Base-by-base conservation (phyloP, 345 rosid genomes). In the Citrus australasica region DNA sequence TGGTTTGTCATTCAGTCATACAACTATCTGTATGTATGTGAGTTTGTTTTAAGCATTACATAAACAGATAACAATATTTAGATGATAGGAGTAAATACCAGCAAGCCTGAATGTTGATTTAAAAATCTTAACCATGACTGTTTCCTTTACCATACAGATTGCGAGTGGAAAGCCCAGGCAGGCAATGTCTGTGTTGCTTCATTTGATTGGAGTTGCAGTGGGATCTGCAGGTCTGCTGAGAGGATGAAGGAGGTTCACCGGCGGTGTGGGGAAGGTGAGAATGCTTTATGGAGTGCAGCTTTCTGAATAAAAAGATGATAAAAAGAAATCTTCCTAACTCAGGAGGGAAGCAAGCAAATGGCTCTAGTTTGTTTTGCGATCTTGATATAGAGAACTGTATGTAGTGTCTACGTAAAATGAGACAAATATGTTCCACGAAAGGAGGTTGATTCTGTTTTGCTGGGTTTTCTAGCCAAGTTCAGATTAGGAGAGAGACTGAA, bases 121-220 rank as follows among this genome's bases (percentile, higher is more conserved):
- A 16, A 51, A 77, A 59, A 24, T 63, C 27, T 61, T 11, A 25
- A 42, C 51, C 25, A 71, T 14, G 25, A 59, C 59, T 76, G n/a
- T 62, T 69, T 65, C 40, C 76, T 73, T 60, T 11, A 46, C 51
- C 51, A 48, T 69, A 35, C 88, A 95, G 98, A 95, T 81, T 93
- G 98, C 19, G 97, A 95, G 86, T 95, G 98, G 98, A 95, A 92
- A 79, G 98, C 95, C 28, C 98, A 93, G 80, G 98, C 98, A 0
- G 97, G 98, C 77, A 95, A 93, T 77, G 59, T 86, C 65, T 95
- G 98, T 27, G 93, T 91, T 80, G 98, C 99, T 79, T 93, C 96
- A 32, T 95, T 92, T 48, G 97, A 93, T 61, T 95, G 98, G 98
- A 89, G 83, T 78, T 95, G 97, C 85, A 91, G 98, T 16, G 98